These are phyloP conservation scores for Cytospora mali DNA, from an alignment of 2,329 filamentous ascomycete genomes.

Conservation along the genomic window DNA sequence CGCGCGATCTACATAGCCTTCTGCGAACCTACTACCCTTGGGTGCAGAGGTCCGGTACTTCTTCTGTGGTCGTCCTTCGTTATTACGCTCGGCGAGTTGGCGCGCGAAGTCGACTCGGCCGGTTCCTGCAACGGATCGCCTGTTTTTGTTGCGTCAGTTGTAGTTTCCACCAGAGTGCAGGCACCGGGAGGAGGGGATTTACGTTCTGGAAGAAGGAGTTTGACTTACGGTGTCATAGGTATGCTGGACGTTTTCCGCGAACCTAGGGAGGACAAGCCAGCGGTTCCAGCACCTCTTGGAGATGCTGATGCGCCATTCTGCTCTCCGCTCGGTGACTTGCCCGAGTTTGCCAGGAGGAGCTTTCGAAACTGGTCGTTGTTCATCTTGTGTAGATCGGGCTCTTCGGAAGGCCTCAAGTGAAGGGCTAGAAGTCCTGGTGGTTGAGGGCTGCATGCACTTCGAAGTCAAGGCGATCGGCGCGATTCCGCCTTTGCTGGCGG, in stretches of 20 bases:
- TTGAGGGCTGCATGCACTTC: not conserved
- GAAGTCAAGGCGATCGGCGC: not conserved
- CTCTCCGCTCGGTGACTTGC: slow-evolving; percentile 41
- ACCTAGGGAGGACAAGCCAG: slow-evolving; percentile 58
- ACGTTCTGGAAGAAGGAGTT: slow-evolving; percentile 2
- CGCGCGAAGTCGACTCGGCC: slow-evolving; percentile 73
- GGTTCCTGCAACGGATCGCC: slow-evolving; percentile 63
- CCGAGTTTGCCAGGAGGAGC: slow-evolving; percentile 61
- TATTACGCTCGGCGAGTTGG: slow-evolving; percentile 76
- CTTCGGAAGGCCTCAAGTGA: not conserved
- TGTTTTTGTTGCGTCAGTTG: slow-evolving; percentile 35
- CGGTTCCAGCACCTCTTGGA: slow-evolving; percentile 33
- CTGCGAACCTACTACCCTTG: slow-evolving; percentile 77
- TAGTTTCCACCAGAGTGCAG: not conserved
- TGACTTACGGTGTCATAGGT: slow-evolving; percentile 86
- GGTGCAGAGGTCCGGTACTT: slow-evolving; percentile 79
- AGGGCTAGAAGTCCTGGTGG: not conserved
- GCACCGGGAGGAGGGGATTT: not conserved
- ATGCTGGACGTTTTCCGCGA: slow-evolving; percentile 80
- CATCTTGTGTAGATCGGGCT: slow-evolving; percentile 57
- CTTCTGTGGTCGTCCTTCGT: slow-evolving; percentile 60
- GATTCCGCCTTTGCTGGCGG: not conserved
- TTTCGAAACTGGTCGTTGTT: slow-evolving; percentile 95
- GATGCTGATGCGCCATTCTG: slow-evolving; percentile 50
- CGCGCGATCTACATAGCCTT: slow-evolving; percentile 84